Evolutionary conservation across 805 yeast species (phyloP), one percentile per base, ranked within the genome.

Genomic region (Zygosaccharomyces pseudorouxii): DNA sequence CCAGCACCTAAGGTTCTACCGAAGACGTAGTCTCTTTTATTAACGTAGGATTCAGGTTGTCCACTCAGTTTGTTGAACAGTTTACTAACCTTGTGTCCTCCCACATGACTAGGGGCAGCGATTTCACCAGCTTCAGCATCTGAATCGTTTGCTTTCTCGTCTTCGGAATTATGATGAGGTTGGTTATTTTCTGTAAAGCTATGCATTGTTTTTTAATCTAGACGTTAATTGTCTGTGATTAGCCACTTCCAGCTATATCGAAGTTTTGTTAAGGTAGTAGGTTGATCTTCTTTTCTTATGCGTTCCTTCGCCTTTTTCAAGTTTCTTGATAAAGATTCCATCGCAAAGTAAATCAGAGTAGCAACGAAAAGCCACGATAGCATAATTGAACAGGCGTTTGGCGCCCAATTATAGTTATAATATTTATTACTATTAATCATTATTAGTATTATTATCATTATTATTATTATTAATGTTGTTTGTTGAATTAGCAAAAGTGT

Each of bases 1-100:
- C 99, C 98, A 0, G 97, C 97, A 8, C 98, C 98, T 10, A 90
- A 70, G 0, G 96, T 88, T 51, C 79, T 80, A 10, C 90, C 92
- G 64, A 89, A 87, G 7, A 82, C 78, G 60, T 88, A 90, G 51
- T 78, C 74, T 42, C 75, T 66, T 68, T 89, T 88, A 59, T 86
- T 78, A 37, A 74, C 61, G 57, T 84, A 84, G 6, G 86, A 78
- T 10, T 71, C 75, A 0, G 95, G 95, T 64, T 87, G 93, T 5
- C 90, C 88, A 40, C 80, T 70, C 18, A 86, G 61, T 57, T 79
- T 83, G 59, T 78, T 74, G 49, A 85, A 40, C 11, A 72, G 54
- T 49, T 70, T 72, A 40, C 64, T 58, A 10, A 72, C 57, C 25
- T 54, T 53, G 45, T 67, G 71, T 0, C 72, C 73, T 23, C 60